Conservation (phyloP, 116 monocot genomes). For the Iris pallida region DNA sequence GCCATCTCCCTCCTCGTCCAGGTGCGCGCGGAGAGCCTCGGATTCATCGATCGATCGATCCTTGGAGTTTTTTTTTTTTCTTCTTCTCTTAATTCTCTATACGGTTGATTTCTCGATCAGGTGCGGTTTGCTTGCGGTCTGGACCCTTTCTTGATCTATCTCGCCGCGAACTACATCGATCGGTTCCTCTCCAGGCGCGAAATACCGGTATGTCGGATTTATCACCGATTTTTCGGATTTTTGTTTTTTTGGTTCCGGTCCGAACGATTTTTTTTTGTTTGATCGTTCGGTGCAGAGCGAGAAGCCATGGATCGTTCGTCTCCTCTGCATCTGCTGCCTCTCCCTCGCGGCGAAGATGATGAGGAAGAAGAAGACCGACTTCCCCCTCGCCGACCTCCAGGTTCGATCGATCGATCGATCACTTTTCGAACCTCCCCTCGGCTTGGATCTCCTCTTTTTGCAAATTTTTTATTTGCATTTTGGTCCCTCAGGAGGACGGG, state of each 20-base stretch:
- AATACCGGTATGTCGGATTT: conserved; percentile 34
- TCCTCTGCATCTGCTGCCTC: conserved; percentile 69
- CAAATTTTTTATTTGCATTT: neutral
- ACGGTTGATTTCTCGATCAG: conserved; percentile 11
- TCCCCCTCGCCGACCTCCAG: conserved; percentile 48
- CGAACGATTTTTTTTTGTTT: conserved; percentile 1
- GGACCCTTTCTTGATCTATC: conserved; percentile 56
- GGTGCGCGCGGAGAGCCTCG: neutral
- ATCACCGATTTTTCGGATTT: neutral
- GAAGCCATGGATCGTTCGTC: conserved; percentile 70
- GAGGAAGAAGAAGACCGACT: conserved; percentile 65
- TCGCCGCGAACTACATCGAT: conserved; percentile 79
- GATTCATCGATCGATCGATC: too few species aligned
- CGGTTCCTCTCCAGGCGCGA: conserved; percentile 61
- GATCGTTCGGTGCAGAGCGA: conserved; percentile 27
- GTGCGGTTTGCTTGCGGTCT: conserved; percentile 36
- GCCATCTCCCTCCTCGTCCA: conserved; percentile 8
- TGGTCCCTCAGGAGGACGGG: conserved; percentile 15
- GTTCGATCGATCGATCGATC: conserved; percentile 11
- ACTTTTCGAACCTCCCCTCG: neutral
- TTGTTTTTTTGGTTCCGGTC: neutral
- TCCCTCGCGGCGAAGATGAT: conserved; percentile 44
- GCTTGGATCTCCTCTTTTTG: neutral
- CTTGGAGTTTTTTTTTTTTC: neutral
- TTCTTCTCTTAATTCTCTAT: neutral